Base-by-base conservation (phyloP, 192 early-diverging fungal species). In the Coemansia brasiliensis region DNA sequence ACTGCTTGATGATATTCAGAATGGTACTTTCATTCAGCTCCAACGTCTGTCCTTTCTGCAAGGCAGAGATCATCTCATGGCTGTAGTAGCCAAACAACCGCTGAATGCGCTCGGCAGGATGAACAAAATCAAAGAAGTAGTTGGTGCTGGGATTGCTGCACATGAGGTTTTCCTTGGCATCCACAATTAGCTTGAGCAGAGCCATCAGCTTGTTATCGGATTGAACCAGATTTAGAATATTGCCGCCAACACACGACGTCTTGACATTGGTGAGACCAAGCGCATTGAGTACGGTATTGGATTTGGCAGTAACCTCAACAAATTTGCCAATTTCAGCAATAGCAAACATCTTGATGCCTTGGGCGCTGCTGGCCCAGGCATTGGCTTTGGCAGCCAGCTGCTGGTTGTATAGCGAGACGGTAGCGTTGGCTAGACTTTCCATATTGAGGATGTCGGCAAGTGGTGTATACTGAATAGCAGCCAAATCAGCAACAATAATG, bases 401-500 rank as follows among this genome's bases (percentile, higher is more conserved):
- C 7, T 15, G 3, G 39, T 69, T 69, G 40, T 57, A 57, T 5
- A 18, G 32, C 11, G 17, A 61, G 16, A 72, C 63, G 1, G 20
- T 38, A 0, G 7, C 15, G 12, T 15, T 24, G 1, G 63, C 55
- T 12, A 62, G 0, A 13, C 22, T 53, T 1, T 39, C 40, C 35
- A 38, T 39, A 24, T 59, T 41, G 5, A 17, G 38, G 1, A 16
- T 12, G 0, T 1, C 24, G 3, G 63, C 59, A 57, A 65, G 57
- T 10, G 69, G 69, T 7, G 69, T 65, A 44, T 57, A 61, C 56
- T 72, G 69, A 24, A 72, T 65, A 7, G 69, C 69, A 3, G 69
- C 63, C 39, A 72, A 3, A 41, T 65, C 65, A 58, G 54, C 27
- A 1, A 72, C 69, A 6, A 61, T 15, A 22, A 72, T 72, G 53